Evolutionary conservation across 768 basidiomycete species (phyloP).

Genomic region (Pulveroboletus frians): DNA sequence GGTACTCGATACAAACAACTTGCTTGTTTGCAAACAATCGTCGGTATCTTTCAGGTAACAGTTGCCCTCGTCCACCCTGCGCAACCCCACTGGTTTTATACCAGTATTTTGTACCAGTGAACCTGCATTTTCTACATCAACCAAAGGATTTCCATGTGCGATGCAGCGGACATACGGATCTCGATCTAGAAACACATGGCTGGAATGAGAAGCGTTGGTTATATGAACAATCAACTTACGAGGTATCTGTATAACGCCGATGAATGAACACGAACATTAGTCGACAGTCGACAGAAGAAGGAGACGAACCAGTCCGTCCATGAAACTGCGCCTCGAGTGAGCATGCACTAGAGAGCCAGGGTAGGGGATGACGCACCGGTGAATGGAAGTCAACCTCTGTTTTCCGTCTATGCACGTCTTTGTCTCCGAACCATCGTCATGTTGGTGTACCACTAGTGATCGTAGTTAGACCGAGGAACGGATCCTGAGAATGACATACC

Average conservation of each 20-base stretch:
- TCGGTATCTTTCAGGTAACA: constrained; percentile 52
- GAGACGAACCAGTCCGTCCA: constrained; percentile 59
- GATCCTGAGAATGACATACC: constrained; percentile 31
- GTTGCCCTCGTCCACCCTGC: constrained; percentile 20
- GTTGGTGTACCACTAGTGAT: constrained; percentile 41
- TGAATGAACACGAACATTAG: constrained; percentile 2
- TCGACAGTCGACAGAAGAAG: background rate
- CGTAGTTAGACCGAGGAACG: background rate
- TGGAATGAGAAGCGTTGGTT: background rate
- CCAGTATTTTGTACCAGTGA: constrained; percentile 43
- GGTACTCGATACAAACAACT: constrained; percentile 77
- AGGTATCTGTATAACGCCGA: constrained; percentile 42
- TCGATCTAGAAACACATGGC: constrained; percentile 27
- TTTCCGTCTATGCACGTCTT: constrained; percentile 78
- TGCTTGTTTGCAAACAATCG: constrained; percentile 68
- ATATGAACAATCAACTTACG: constrained; percentile 34
- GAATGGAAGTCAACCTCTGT: constrained; percentile 72
- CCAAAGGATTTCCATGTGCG: too few relatives aligned
- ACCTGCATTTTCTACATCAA: constrained; percentile 8
- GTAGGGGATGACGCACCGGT: constrained; percentile 41
- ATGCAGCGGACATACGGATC: constrained; percentile 39
- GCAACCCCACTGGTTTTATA: constrained; percentile 33
- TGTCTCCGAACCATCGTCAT: constrained; percentile 59
- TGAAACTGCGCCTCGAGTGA: constrained; percentile 41
- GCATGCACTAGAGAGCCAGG: background rate